Conservation (phyloP, 169 alveolate species). For the Cryptosporidium tyzzeri region DNA sequence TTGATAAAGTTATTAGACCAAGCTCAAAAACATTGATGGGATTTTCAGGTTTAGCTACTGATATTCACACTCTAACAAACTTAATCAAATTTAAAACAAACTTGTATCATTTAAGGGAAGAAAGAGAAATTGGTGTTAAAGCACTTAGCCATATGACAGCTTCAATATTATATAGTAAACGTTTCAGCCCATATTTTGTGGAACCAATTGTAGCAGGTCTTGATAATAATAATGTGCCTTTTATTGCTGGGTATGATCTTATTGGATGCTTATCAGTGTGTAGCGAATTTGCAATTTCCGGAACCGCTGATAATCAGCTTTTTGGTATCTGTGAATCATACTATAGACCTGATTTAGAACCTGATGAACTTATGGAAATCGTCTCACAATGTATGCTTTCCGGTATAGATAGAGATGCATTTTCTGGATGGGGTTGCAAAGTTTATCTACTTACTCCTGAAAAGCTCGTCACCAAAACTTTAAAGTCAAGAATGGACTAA, state of each 20-base stretch:
- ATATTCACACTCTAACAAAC: conserved; percentile 90
- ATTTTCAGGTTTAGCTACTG: conserved; percentile 93
- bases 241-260: conserved; percentile 90
- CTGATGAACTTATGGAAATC: conserved; percentile 93
- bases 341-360: conserved; percentile 92
- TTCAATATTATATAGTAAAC: conserved; percentile 88
- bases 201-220: conserved; percentile 94
- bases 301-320: conserved; percentile 95
- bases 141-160: conserved; percentile 91
- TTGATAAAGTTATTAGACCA: conserved; percentile 91
- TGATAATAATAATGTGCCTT: conserved; percentile 86
- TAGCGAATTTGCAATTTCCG: conserved; percentile 93
- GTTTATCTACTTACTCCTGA: conserved; percentile 83
- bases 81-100: conserved; percentile 89
- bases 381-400: conserved; percentile 94
- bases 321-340: conserved; percentile 96
- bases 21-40: conserved; percentile 90
- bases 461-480: conserved; percentile 84
- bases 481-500: conserved; percentile 91
- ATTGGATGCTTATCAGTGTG: conserved; percentile 90
- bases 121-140: conserved; percentile 90
- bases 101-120: conserved; percentile 89
- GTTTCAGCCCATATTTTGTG: conserved; percentile 94
- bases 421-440: conserved; percentile 95
- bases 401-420: conserved; percentile 95